Conservation (phyloP, 2,329 filamentous ascomycete genomes). For the Colletotrichum phormii region DNA sequence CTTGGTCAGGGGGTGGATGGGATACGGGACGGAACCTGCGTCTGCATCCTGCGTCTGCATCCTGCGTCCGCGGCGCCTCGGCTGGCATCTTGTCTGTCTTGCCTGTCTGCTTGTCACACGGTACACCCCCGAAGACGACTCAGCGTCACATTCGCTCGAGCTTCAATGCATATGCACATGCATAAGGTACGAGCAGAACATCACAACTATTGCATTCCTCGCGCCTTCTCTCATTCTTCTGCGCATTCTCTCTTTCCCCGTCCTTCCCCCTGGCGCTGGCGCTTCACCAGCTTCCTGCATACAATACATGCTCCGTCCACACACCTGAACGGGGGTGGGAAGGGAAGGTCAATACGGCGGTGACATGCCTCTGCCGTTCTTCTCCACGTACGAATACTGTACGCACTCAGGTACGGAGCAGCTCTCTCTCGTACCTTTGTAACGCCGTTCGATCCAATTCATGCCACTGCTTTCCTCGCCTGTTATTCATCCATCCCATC, state of each 20-base stretch:
- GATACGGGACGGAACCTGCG: slow-evolving; percentile 27
- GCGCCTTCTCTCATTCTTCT: slow-evolving; percentile 30
- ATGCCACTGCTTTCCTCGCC: slow-evolving; percentile 9
- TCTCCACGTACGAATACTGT: not conserved
- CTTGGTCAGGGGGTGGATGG: not conserved
- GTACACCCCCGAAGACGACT: not conserved
- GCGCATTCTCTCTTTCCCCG: slow-evolving; percentile 25
- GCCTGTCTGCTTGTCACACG: slow-evolving; percentile 9
- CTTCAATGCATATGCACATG: slow-evolving; percentile 31
- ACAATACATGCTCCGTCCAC: not conserved
- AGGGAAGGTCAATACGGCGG: not conserved
- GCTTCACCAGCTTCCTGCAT: not conserved
- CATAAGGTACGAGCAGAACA: slow-evolving; percentile 19
- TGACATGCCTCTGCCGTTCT: not conserved
- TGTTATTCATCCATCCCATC: slow-evolving; percentile 7
- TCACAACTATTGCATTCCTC: slow-evolving; percentile 23
- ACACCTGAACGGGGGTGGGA: not conserved
- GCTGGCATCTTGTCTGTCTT: slow-evolving; percentile 22
- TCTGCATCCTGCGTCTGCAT: not conserved
- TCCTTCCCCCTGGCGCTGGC: slow-evolving; percentile 2
- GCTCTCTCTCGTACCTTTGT: not conserved
- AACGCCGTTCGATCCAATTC: not conserved
- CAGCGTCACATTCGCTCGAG: slow-evolving; percentile 19
- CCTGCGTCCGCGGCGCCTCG: slow-evolving; percentile 16
- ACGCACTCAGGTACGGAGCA: not conserved